phyloP scores from a whole-genome alignment of 2,329 filamentous ascomycete species.

The Colletotrichum acutatum region DNA sequence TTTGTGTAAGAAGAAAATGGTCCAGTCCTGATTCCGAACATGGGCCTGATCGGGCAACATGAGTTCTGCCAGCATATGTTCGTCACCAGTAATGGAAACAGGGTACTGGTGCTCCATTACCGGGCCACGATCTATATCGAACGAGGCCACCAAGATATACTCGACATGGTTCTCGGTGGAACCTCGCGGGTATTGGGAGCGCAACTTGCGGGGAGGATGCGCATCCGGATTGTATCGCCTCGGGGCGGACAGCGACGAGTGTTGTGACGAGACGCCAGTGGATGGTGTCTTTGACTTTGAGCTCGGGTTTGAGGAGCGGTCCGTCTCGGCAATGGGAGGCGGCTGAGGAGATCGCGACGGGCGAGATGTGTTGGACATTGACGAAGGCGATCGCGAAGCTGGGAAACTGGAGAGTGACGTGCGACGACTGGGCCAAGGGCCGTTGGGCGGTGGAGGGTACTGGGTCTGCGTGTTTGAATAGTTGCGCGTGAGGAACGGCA shows the following conservation, averaged over 20 bases:
- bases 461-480: constrained; percentile 50
- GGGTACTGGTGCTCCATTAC: constrained; percentile 99
- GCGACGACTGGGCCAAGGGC: constrained; percentile 50
- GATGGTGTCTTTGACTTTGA: constrained; percentile 70
- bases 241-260: constrained; percentile 68
- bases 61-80: constrained; percentile 97
- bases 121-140: constrained; percentile 95
- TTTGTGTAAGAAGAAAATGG: constrained; percentile 98
- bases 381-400: constrained; percentile 66
- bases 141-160: constrained; percentile 96
- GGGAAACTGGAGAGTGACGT: constrained; percentile 75
- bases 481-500: constrained; percentile 55
- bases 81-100: constrained; percentile 92
- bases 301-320: constrained; percentile 69
- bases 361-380: constrained; percentile 65
- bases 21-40: constrained; percentile 96
- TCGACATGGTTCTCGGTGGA: constrained; percentile 93
- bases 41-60: constrained; percentile 99
- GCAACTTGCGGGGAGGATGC: constrained; percentile 66
- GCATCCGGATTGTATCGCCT: constrained; percentile 62
- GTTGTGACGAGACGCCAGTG: constrained; percentile 66
- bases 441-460: constrained; percentile 41
- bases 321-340: constrained; percentile 57
- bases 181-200: constrained; percentile 81
- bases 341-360: constrained; percentile 67